Conservation (phyloP, 2,329 filamentous ascomycete species). For the Rutstroemia sp. region DNA sequence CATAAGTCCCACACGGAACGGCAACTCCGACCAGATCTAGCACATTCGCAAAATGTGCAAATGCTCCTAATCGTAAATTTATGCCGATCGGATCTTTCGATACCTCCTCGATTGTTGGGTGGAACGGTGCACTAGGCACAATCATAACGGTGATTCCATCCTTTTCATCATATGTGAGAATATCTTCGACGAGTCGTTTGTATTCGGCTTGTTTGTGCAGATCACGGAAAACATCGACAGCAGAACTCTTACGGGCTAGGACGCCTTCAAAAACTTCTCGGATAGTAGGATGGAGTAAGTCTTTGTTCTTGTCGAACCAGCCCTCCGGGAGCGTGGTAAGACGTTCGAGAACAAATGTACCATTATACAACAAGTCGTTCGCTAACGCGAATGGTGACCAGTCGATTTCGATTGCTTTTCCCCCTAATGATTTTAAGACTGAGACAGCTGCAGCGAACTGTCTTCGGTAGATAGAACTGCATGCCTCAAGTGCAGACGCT, state of each 20-base stretch:
- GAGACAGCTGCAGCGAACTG: constrained; percentile 37
- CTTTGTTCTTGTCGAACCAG: constrained; percentile 39
- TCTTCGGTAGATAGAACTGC: constrained; percentile 33
- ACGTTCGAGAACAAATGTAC: constrained; percentile 45
- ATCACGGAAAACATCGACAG: constrained; percentile 42
- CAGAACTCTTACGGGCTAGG: constrained; percentile 32
- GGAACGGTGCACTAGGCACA: constrained; percentile 44
- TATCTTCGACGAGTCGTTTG: constrained; percentile 34
- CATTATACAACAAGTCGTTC: constrained; percentile 44
- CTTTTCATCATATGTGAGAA: constrained; percentile 28
- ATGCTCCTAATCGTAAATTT: constrained; percentile 41
- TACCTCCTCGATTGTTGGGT: constrained; percentile 42
- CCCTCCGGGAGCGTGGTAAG: constrained; percentile 35
- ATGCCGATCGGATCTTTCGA: constrained; percentile 41
- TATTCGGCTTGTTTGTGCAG: constrained; percentile 38
- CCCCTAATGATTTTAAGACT: constrained; percentile 33
- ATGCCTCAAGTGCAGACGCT: constrained; percentile 35
- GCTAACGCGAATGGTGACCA: constrained; percentile 41
- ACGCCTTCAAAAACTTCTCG: constrained; percentile 37
- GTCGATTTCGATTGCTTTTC: constrained; percentile 27
- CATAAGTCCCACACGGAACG: constrained; percentile 22
- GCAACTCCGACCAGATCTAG: constrained; percentile 42
- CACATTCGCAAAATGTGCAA: constrained; percentile 49
- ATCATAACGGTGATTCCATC: constrained; percentile 36
- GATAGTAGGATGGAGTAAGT: constrained; percentile 42